phyloP scores from a whole-genome alignment of 257 asterid species.

The Fraxinus anomala region DNA sequence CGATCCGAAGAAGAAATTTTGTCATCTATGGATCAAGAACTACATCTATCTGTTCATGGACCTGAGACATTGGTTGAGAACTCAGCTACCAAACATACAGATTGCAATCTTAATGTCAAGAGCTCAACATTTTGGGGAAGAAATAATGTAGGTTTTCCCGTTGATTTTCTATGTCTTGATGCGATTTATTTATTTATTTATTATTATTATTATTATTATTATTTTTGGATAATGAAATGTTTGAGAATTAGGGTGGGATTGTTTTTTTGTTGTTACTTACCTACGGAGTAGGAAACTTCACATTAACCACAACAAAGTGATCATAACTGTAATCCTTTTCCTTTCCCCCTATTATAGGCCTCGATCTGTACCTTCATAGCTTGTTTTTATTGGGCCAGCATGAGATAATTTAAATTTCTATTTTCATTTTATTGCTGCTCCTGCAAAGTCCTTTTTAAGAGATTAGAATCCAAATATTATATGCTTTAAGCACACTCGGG shows the following conservation, averaged over 20 bases:
- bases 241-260: conserved; percentile 18
- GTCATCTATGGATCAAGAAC: conserved; percentile 75
- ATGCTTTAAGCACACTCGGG: not conserved
- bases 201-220: no score
- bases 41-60: conserved; percentile 54
- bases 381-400: not conserved
- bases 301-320: conserved; percentile 2
- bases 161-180: not conserved
- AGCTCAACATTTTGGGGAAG: conserved; percentile 80
- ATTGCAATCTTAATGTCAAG: conserved; percentile 55
- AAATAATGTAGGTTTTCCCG: conserved; percentile 63
- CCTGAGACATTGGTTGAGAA: conserved; percentile 58
- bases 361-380: conserved; percentile 15
- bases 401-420: conserved; percentile 8
- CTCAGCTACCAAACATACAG: conserved; percentile 44
- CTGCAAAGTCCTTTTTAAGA: not conserved
- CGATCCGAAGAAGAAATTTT: conserved; percentile 72
- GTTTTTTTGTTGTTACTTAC: conserved; percentile 18
- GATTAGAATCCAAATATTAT: not conserved
- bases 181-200: not conserved
- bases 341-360: not conserved
- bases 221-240: conserved; percentile 1
- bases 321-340: conserved; percentile 9
- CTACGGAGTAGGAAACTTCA: conserved; percentile 12
- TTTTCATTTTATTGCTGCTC: not conserved